These are phyloP conservation scores for Dactylellina parvicollis DNA, from an alignment of 2,329 filamentous ascomycete genomes.

Conservation along the genomic window DNA sequence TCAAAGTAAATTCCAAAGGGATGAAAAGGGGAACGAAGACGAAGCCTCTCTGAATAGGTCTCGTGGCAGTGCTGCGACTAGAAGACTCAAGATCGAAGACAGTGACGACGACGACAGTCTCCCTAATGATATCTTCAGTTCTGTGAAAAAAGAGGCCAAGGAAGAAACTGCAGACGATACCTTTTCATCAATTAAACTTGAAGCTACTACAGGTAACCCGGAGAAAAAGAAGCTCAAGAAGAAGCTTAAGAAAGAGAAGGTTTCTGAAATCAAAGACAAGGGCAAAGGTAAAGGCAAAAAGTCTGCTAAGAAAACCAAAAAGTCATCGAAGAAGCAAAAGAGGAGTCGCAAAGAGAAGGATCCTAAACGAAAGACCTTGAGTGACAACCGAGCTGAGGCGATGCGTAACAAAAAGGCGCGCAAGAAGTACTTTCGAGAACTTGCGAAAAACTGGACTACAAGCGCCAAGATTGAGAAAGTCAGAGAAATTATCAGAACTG, in stretches of 20 bases:
- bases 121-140: constrained; percentile 60
- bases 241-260: constrained; percentile 24
- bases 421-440: constrained; percentile 65
- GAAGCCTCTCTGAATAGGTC: constrained; percentile 33
- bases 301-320: constrained; percentile 59
- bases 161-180: neutral
- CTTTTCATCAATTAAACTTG: neutral
- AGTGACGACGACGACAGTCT: constrained; percentile 51
- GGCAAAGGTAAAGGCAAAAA: constrained; percentile 55
- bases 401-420: constrained; percentile 72
- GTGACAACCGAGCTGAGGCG: constrained; percentile 74
- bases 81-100: constrained; percentile 7
- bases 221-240: neutral
- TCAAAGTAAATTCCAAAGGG: neutral
- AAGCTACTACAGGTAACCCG: neutral
- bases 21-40: constrained; percentile 33
- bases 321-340: constrained; percentile 63
- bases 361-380: constrained; percentile 65
- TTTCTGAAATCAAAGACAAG: no score
- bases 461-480: constrained; percentile 80
- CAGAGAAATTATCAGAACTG: constrained; percentile 70
- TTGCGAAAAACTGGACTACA: constrained; percentile 69
- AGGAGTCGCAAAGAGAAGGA: constrained; percentile 58
- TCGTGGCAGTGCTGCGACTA: neutral
- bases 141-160: constrained; percentile 35